phyloP scores from a whole-genome alignment of 1,284 basidiomycete species.

The Ceratobasidium papillatum region DNA sequence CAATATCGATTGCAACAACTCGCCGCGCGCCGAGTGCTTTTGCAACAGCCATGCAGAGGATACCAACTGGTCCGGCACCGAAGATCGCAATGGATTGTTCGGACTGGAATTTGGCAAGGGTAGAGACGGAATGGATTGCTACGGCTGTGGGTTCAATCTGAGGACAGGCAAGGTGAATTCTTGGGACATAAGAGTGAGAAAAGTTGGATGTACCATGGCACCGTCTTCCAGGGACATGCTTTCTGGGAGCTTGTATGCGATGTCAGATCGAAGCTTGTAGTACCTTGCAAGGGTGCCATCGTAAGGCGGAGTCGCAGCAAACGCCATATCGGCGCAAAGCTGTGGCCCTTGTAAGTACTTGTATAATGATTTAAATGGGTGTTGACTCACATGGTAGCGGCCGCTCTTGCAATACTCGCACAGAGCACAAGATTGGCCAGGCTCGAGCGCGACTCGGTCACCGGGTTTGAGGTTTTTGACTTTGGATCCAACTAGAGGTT shows the following conservation, averaged over 20 bases:
- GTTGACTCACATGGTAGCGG: constrained; percentile 71
- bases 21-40: constrained; percentile 85
- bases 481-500: constrained; percentile 66
- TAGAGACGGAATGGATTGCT: constrained; percentile 86
- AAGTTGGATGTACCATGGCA: constrained; percentile 66
- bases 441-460: constrained; percentile 88
- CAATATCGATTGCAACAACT: constrained; percentile 87
- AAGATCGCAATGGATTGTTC: constrained; percentile 82
- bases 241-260: constrained; percentile 77
- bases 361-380: background rate
- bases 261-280: constrained; percentile 78
- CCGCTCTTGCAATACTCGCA: constrained; percentile 82
- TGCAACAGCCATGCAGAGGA: constrained; percentile 92
- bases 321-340: constrained; percentile 81
- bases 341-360: constrained; percentile 44
- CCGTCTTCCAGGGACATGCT: constrained; percentile 82
- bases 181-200: background rate
- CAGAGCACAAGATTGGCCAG: constrained; percentile 76
- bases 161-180: background rate
- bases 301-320: constrained; percentile 89
- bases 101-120: constrained; percentile 75
- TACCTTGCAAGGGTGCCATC: constrained; percentile 88
- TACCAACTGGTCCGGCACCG: constrained; percentile 89
- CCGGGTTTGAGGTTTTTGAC: constrained; percentile 81
- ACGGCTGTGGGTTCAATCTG: constrained; percentile 96